Conservation (phyloP, 352 stramenopile species). For the Phytopythium chamaehyphon region DNA sequence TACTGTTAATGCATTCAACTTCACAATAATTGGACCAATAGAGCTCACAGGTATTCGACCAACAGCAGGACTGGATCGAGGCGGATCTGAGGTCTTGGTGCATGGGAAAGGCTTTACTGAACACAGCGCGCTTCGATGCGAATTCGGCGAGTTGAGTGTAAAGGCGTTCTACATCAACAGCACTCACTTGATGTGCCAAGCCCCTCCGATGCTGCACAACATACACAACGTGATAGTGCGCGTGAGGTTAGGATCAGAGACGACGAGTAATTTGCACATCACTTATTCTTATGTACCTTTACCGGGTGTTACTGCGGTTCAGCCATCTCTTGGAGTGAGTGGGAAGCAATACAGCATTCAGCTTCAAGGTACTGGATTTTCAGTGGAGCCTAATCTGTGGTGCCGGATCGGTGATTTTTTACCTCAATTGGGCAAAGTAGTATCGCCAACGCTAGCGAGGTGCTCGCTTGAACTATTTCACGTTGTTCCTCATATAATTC, state of each 20-base stretch:
- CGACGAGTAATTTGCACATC: constrained; percentile 2
- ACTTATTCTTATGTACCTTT: constrained; percentile 27
- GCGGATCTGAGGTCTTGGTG: constrained; percentile 23
- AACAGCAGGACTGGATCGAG: constrained; percentile 17
- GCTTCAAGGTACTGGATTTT: constrained; percentile 11
- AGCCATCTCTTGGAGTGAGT: constrained; percentile 23
- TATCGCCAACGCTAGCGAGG: no score
- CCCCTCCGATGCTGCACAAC: constrained; percentile 23
- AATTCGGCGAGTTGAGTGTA: constrained; percentile 23
- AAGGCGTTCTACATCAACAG: constrained; percentile 22
- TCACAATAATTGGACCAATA: constrained; percentile 31
- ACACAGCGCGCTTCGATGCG: constrained; percentile 25
- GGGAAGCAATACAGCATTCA: constrained; percentile 14
- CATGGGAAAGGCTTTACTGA: constrained; percentile 31
- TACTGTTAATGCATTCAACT: constrained; percentile 19
- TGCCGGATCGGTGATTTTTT: background rate
- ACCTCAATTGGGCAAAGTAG: background rate
- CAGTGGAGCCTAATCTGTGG: background rate
- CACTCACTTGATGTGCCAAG: constrained; percentile 20
- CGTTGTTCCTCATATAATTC: no score
- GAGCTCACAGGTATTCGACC: constrained; percentile 19
- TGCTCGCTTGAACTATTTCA: no score
- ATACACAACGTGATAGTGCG: constrained; percentile 10
- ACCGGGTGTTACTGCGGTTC: constrained; percentile 19
- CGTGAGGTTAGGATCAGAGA: constrained; percentile 22